Evolutionary conservation across 2,329 filamentous ascomycete genomes (phyloP).

Genomic region (Botryotinia narcissicola): DNA sequence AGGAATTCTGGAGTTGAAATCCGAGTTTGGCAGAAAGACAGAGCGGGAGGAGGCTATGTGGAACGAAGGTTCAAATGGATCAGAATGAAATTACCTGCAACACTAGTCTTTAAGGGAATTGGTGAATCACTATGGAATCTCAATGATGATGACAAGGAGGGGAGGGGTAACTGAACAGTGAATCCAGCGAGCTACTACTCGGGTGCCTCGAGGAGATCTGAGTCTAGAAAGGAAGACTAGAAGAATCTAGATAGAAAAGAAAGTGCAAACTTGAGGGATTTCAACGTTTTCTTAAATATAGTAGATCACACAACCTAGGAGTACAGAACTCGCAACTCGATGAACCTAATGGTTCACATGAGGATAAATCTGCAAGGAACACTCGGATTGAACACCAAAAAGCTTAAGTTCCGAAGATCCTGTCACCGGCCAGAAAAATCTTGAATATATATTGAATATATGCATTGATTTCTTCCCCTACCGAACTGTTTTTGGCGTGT

Average conservation of each 20-base stretch:
- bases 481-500: not conserved
- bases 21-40: not conserved
- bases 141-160: not conserved
- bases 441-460: slow-evolving; percentile 11
- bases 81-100: not conserved
- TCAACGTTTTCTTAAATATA: not conserved
- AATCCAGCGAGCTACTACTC: not conserved
- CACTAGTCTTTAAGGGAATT: not conserved
- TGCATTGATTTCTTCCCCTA: slow-evolving; percentile 15
- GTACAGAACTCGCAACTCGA: not conserved
- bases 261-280: not conserved
- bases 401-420: slow-evolving; percentile 20
- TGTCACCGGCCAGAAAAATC: slow-evolving; percentile 9
- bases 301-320: not conserved
- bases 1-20: not conserved
- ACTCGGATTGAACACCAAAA: slow-evolving; percentile 7
- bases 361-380: slow-evolving; percentile 15
- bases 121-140: not conserved
- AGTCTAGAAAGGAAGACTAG: not conserved
- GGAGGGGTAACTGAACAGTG: slow-evolving; percentile 4
- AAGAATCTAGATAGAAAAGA: not conserved
- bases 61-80: not conserved
- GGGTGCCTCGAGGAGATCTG: not conserved
- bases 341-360: slow-evolving; percentile 17
- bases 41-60: not conserved